Evolutionary conservation across 805 yeast species (phyloP), one percentile per base, ranked within the genome.

Genomic region (Lipomyces anomalus): DNA sequence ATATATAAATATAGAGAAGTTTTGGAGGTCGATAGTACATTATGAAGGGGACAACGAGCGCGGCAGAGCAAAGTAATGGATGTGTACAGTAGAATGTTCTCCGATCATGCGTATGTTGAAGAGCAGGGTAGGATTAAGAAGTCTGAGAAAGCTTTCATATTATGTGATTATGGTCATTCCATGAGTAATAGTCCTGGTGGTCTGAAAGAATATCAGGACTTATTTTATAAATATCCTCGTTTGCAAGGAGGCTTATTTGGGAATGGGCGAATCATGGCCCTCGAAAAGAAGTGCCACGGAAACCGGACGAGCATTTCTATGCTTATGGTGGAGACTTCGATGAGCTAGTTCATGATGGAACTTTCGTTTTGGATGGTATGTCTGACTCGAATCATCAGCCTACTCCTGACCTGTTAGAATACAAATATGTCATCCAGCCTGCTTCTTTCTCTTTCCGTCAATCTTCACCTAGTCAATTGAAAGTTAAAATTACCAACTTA

Each of bases 141-240:
- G n/a, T 40, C 38, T 24, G 43, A 46, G 11, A 63, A 61, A 44
- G 69, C 71, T 3, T 47, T 62, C 17, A 59, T 67, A 18, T 48
- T 67, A 26, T 66, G 69, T 48, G 70, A 67, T 50, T 67, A 64
- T 48, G 66, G 57, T 4, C 69, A 67, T 50, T 67, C 69, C 7
- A 65, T 66, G 69, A 70, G 70, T 4, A 66, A 65, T 43, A 67
- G 68, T 1, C 69, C 69, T 9, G 70, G 70, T 1, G 58, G 57
- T 6, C 35, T 64, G 30, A 51, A 56, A 40, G 67, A 65, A 38
- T 67, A 67, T 40, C 60, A 58, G 50, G 66, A 65, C 9, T 40
- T 60, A 23, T 65, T 67, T 49, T 56, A 63, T 26, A 57, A 62
- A 40, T 44, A 61, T 39, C 57, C 54, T 1, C 42, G 59, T n/a